A percentile compares a stretch with the other conserved stretches of the same genome.
Conservation (phyloP, 331 rosid genomes). For the Phaseolus coccineus region DNA sequence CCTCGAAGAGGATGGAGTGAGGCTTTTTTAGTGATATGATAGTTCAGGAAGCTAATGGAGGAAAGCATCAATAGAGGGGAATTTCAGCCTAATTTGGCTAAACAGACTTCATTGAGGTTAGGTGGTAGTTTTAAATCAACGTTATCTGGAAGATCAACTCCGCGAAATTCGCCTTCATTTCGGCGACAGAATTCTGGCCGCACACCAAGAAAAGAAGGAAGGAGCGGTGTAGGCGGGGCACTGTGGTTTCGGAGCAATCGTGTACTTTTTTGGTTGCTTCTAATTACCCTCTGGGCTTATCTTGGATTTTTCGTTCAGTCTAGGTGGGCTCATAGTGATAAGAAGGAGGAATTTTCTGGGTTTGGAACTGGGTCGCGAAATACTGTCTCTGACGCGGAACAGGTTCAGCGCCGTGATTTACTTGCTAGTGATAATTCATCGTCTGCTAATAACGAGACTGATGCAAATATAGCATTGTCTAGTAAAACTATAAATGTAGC, state of each 20-base stretch:
- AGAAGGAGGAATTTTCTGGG: conserved; percentile 69
- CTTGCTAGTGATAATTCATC: conserved; percentile 41
- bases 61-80: conserved; percentile 65
- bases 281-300: conserved; percentile 93
- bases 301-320: conserved; percentile 95
- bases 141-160: conserved; percentile 74
- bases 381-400: conserved; percentile 49
- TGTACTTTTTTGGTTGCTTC: conserved; percentile 76
- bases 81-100: conserved; percentile 51
- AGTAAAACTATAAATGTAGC: conserved; percentile 54
- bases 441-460: conserved; percentile 53
- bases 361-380: conserved; percentile 60
- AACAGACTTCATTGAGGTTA: conserved; percentile 55
- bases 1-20: not conserved
- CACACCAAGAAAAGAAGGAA: conserved; percentile 77
- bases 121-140: conserved; percentile 75
- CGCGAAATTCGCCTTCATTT: conserved; percentile 76
- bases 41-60: conserved; percentile 63
- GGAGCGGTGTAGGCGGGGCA: conserved; percentile 52
- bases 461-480: conserved; percentile 32
- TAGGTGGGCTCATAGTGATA: conserved; percentile 87
- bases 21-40: conserved; percentile 40
- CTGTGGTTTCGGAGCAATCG: conserved; percentile 81
- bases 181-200: conserved; percentile 63
- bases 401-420: conserved; percentile 56